Base-by-base conservation (phyloP, 1,284 basidiomycete genomes). In the Irpex sp. region DNA sequence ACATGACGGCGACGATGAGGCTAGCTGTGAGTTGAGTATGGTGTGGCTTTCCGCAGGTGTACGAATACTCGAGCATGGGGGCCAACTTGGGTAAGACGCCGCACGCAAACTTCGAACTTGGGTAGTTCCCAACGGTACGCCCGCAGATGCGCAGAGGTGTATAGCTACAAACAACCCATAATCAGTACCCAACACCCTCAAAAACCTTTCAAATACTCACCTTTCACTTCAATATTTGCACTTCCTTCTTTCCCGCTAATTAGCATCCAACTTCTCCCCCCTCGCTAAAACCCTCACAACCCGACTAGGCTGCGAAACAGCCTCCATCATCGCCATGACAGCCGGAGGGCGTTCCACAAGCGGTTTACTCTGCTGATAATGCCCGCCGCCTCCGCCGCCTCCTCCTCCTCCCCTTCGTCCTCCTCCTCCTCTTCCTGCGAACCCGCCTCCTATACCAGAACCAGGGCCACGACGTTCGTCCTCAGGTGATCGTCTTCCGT, bases 251-350 rank as follows among this genome's bases (percentile, higher is more conserved):
- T 15, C 40, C 21, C 37, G 57, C 55, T 65, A 65, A 58, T 65
- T 64, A 40, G 80, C 79, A 47, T 93, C 90, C 64, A 93, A 77
- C 75, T 92, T 92, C 79, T 93, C 91, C 44, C 91, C 91, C 13
- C 91, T 82, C 4, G 91, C 89, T 62, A 93, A 83, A 19, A 93
- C 87, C 21, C 90, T 81, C 36, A 92, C 85, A 67, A 88, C 86
- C 65, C 86, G 87, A 75, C 81, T 88, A 2, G 86, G 86, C 68
- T 90, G 87, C 47, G 85, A 80, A 34, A 89, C 82, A 72, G 84
- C 83, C 66, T 88, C 87, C 86, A 89, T 89, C 85, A 88, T 89
- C 3, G 86, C 85, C 80, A 85, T 84, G 48, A 88, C 88, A 3
- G 86, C 86, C 11, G 87, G 83, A 0, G 89, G 88, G 17, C 89